Conservation (phyloP, 139 green algal genomes). For the Limnomonas spitsbergensis region DNA sequence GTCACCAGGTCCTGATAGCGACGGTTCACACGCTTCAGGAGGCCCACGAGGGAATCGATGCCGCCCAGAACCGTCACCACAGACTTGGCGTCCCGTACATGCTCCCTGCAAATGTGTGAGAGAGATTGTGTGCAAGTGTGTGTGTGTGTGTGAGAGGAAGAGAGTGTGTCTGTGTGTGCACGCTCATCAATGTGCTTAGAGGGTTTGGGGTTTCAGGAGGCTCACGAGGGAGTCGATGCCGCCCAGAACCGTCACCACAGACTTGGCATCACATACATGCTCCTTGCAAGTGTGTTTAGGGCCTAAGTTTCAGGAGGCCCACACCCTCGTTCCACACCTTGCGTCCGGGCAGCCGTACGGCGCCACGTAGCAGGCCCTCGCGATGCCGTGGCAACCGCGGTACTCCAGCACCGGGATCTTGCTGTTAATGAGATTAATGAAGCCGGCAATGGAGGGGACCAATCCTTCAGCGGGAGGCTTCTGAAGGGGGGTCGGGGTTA, state of each 20-base stretch:
- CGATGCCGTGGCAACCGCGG: constrained; percentile 54
- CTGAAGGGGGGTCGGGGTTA: neutral
- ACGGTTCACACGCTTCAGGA: constrained; percentile 45
- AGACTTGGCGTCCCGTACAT: constrained; percentile 50
- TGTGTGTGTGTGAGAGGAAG: too few relatives aligned
- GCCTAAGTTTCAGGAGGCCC: too few relatives aligned
- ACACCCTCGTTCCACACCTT: neutral
- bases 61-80: constrained; percentile 43
- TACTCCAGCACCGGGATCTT: constrained; percentile 64
- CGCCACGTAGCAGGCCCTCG: constrained; percentile 44
- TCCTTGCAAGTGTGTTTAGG: too few relatives aligned
- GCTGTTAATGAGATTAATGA: constrained; percentile 36
- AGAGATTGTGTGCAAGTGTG: neutral
- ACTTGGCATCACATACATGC: constrained; percentile 48
- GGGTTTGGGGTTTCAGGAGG: constrained; percentile 55
- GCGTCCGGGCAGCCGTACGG: constrained; percentile 16
- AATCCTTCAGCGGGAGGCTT: constrained; percentile 6
- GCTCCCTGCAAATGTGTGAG: neutral
- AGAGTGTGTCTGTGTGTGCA: too few relatives aligned
- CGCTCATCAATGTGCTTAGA: too few relatives aligned
- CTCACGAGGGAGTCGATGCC: constrained; percentile 55
- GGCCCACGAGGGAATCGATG: constrained; percentile 50
- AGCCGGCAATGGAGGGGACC: constrained; percentile 23
- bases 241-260: constrained; percentile 40
- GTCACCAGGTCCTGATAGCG: constrained; percentile 7